Percentiles rank a stretch among this genome's conserved stretches.
Evolutionary conservation across 768 basidiomycete species (phyloP).

Genomic region (Paxillus rubicundulus): DNA sequence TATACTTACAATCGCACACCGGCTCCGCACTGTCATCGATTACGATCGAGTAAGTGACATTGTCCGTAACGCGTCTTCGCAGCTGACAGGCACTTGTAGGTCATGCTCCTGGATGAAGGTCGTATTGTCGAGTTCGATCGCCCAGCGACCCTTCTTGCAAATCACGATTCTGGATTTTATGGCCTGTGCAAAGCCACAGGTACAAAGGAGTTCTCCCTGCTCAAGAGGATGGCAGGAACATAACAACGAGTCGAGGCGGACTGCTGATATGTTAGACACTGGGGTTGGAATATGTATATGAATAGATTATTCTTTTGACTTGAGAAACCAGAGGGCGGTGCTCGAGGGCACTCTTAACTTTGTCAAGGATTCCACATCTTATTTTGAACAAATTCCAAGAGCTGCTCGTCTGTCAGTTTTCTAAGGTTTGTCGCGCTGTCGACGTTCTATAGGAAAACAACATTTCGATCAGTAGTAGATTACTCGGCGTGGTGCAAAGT

Average conservation of each 20-base stretch:
- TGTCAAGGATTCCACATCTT: constrained; percentile 73
- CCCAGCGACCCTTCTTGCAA: constrained; percentile 52
- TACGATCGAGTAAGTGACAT: constrained; percentile 65
- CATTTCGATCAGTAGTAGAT: constrained; percentile 1
- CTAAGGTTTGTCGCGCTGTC: constrained; percentile 56
- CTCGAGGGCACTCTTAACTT: neutral
- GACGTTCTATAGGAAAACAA: constrained; percentile 41
- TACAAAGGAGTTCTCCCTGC: constrained; percentile 61
- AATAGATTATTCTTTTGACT: neutral
- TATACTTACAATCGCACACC: constrained; percentile 81
- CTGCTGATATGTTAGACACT: constrained; percentile 1
- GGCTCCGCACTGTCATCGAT: constrained; percentile 76
- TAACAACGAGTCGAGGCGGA: constrained; percentile 2
- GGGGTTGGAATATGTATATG: neutral
- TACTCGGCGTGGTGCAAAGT: constrained; percentile 15
- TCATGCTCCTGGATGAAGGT: constrained; percentile 77
- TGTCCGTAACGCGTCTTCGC: neutral
- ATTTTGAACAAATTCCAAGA: constrained; percentile 50
- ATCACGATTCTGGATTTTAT: constrained; percentile 62
- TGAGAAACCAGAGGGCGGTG: neutral
- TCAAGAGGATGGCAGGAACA: constrained; percentile 62
- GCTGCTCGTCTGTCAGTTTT: constrained; percentile 50
- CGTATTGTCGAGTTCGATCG: constrained; percentile 76
- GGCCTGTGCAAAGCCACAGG: constrained; percentile 73
- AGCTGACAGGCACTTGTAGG: constrained; percentile 37